Conservation (phyloP, 2,329 filamentous ascomycete genomes). For the Ceratocystis lukuohia region DNA sequence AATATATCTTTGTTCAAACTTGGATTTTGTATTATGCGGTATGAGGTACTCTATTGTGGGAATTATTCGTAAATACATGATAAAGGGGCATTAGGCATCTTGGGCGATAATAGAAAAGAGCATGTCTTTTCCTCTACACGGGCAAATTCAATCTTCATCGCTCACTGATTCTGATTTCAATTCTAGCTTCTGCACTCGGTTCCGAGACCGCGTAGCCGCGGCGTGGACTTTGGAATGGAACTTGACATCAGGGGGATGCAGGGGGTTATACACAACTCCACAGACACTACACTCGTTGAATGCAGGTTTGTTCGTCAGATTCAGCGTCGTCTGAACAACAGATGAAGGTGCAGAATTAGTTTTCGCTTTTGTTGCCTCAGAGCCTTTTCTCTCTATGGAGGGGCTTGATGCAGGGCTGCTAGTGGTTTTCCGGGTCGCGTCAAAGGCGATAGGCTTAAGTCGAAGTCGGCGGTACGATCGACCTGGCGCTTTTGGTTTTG, state of each 20-base stretch:
- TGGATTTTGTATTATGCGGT: too few species aligned
- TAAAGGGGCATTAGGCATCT: neutral
- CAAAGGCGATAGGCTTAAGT: neutral
- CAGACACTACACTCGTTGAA: constrained; percentile 34
- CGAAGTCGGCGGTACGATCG: neutral
- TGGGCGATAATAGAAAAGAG: neutral
- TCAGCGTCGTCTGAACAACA: constrained; percentile 32
- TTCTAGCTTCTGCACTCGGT: constrained; percentile 15
- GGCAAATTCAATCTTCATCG: neutral
- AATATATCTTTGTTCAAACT: too few species aligned
- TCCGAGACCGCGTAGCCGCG: constrained; percentile 25
- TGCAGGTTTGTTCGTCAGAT: constrained; percentile 30
- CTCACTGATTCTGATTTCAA: neutral
- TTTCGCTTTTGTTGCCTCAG: neutral
- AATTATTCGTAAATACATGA: constrained; percentile 2
- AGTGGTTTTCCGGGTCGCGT: neutral
- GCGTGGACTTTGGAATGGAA: constrained; percentile 31
- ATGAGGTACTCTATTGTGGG: neutral
- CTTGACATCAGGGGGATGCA: constrained; percentile 33
- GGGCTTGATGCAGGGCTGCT: neutral
- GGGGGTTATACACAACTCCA: constrained; percentile 33
- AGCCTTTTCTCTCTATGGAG: neutral
- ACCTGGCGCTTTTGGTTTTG: neutral
- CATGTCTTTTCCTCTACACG: neutral
- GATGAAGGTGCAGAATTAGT: constrained; percentile 1